These are phyloP conservation scores for Coemansia sp. DNA, from an alignment of 192 early-diverging fungal genomes.

Conservation along the genomic window DNA sequence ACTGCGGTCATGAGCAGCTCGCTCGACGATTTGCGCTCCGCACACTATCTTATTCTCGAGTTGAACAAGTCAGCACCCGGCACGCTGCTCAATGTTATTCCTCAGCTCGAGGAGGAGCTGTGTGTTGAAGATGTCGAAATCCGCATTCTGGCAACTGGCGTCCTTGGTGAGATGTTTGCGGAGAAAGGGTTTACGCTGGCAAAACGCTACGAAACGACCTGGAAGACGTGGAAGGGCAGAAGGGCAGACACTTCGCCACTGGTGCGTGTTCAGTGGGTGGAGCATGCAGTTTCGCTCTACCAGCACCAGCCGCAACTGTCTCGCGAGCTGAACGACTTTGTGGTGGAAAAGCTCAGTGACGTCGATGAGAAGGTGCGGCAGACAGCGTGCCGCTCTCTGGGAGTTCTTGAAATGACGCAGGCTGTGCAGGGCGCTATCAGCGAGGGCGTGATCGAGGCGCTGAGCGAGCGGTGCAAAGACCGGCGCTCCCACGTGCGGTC, in stretches of 20 bases:
- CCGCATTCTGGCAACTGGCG: conserved; percentile 72
- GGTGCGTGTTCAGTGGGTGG: conserved; percentile 77
- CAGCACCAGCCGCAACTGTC: conserved; percentile 70
- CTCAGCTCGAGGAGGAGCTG: conserved; percentile 91
- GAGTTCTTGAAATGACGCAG: conserved; percentile 64
- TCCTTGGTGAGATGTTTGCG: conserved; percentile 87
- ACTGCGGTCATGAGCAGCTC: conserved; percentile 42
- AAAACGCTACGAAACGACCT: conserved; percentile 73
- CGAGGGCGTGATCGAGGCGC: conserved; percentile 58
- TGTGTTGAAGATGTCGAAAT: conserved; percentile 75
- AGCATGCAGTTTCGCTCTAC: conserved; percentile 63
- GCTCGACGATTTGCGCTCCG: conserved; percentile 59
- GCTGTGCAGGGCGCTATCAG: conserved; percentile 58
- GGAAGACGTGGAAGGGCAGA: conserved; percentile 85
- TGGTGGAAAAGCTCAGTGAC: conserved; percentile 75
- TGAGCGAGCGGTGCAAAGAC: conserved; percentile 86
- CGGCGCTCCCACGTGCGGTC: conserved; percentile 75
- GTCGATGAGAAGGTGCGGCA: conserved; percentile 91
- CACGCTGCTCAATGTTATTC: conserved; percentile 86
- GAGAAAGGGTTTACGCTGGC: conserved; percentile 71
- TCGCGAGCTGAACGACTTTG: conserved; percentile 66
- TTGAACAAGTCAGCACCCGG: conserved; percentile 73
- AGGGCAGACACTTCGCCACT: conserved; percentile 67
- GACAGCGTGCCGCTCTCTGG: conserved; percentile 68
- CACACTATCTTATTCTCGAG: conserved; percentile 81